Base-by-base conservation (phyloP, 345 rosid species). In the Moringa oleifera region DNA sequence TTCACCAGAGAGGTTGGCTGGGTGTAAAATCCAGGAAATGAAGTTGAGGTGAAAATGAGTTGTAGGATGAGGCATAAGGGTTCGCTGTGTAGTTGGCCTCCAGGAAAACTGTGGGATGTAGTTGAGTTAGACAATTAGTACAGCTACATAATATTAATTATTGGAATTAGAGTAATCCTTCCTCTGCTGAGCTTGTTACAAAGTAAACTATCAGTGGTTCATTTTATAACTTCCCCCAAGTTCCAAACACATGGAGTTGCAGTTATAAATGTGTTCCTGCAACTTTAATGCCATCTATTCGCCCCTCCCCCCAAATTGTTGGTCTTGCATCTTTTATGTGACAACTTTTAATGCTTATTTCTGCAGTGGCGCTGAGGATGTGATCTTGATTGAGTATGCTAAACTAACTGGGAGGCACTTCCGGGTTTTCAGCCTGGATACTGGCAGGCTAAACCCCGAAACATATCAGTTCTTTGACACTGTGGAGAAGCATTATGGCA, bases 391-490 rank as follows among this genome's bases (percentile, higher is more conserved):
- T 9, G 98, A 93, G 81, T 93, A 93, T 57, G 97, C 98, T 1
- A 84, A 85, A 57, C 51, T 93, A 59, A 93, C 94, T 0, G 94
- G 98, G 18, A 74, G 94, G 6, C 94, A 91, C 8, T 93, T 65
- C 55, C 84, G 98, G 80, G 97, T 93, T 20, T 93, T 93, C 77
- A 90, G 96, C 66, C 80, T 93, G 55, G 98, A 93, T 58, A 93
- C 98, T 0, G 98, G 98, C 61, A 93, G 98, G 71, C 70, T 92
- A 57, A 92, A 92, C 73, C 88, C 97, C 0, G 97, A 92, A 64
- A 92, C 98, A 0, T 90, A 92, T 28, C 69, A 58, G 31, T 83
- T 83, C 61, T 92, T 90, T 9, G 87, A 88, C 56, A 69, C 71
- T 0, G 96, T 93, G 0, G 97, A 93, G 81, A 87, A 88, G 69